Conservation (phyloP, 2,329 filamentous ascomycete species). For the Ceratocystis cacaofunesta region DNA sequence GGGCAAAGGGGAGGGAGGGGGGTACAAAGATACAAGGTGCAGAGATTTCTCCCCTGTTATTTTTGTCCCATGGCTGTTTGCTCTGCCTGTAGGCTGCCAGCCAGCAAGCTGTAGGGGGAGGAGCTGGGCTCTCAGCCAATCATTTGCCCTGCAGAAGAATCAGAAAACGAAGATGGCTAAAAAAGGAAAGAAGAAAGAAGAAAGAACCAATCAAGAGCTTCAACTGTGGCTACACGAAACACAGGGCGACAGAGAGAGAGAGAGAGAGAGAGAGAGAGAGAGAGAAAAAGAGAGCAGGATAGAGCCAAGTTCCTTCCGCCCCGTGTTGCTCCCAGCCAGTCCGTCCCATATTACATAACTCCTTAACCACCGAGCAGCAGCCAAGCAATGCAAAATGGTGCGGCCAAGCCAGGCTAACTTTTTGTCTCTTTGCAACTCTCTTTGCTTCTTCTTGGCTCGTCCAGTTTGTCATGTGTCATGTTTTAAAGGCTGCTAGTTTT, state of each 20-base stretch:
- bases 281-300: not conserved
- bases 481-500: not conserved
- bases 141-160: not conserved
- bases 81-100: not conserved
- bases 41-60: not conserved
- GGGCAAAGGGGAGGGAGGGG: not conserved
- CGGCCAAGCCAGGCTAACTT: not conserved
- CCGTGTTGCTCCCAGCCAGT: not conserved
- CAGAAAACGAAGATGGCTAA: not conserved
- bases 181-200: not conserved
- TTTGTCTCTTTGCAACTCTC: not conserved
- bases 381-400: not conserved
- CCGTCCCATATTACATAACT: not conserved
- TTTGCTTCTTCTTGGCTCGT: not conserved
- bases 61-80: not conserved
- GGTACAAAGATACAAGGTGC: not conserved
- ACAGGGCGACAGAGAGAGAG: not conserved
- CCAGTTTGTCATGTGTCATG: not conserved
- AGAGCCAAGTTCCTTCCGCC: not conserved
- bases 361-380: not conserved
- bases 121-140: not conserved
- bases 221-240: too few relatives aligned
- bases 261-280: not conserved
- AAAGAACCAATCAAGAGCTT: too few relatives aligned
- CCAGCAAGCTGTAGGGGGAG: not conserved